Percentiles rank a stretch among this genome's conserved stretches.
phyloP scores from a whole-genome alignment of 2,329 filamentous ascomycete species.

The Sarocladium oryzae region DNA sequence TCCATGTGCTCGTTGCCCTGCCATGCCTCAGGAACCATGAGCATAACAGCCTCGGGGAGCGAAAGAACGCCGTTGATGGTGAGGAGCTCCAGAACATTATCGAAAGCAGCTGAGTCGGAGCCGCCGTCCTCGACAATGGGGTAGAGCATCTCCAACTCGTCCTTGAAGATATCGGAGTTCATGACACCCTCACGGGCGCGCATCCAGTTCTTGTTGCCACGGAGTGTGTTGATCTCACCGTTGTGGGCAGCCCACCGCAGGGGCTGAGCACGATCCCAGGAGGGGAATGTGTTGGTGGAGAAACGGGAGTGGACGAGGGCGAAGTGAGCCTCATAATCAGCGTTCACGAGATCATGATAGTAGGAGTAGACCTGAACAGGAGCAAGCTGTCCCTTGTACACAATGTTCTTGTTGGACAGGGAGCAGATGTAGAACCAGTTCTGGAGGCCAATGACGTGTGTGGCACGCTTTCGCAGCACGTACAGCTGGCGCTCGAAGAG shows the following conservation, averaged over 20 bases:
- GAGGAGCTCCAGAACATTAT: slow-evolving; percentile 90
- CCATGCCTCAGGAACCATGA: slow-evolving; percentile 98
- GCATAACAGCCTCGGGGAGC: slow-evolving; percentile 92
- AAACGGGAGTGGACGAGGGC: slow-evolving; percentile 95
- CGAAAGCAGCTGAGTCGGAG: slow-evolving; percentile 93
- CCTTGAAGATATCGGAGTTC: slow-evolving; percentile 86
- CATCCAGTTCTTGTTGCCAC: slow-evolving; percentile 99
- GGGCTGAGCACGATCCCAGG: slow-evolving; percentile 95
- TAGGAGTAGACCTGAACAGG: slow-evolving; percentile 96
- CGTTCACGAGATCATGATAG: slow-evolving; percentile 93
- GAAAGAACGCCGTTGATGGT: slow-evolving; percentile 95
- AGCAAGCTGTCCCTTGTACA: slow-evolving; percentile 95
- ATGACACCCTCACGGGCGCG: slow-evolving; percentile 91
- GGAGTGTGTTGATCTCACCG: slow-evolving; percentile 95
- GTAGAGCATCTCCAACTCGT: slow-evolving; percentile 84
- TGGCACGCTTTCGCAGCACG: slow-evolving; percentile 88
- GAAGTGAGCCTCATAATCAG: slow-evolving; percentile 96
- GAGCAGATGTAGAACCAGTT: slow-evolving; percentile 99
- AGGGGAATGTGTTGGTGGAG: slow-evolving; percentile 97
- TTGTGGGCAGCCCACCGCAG: slow-evolving; percentile 97
- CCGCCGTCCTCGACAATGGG: slow-evolving; percentile 95
- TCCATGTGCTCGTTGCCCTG: slow-evolving; percentile 91
- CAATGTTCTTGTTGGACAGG: slow-evolving; percentile 95
- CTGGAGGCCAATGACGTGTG: slow-evolving; percentile 87
- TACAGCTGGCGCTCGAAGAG: slow-evolving; percentile 91